These are phyloP conservation scores for Tripterygium wilfordii DNA, from an alignment of 177 flowering plant species.

Conservation along the genomic window DNA sequence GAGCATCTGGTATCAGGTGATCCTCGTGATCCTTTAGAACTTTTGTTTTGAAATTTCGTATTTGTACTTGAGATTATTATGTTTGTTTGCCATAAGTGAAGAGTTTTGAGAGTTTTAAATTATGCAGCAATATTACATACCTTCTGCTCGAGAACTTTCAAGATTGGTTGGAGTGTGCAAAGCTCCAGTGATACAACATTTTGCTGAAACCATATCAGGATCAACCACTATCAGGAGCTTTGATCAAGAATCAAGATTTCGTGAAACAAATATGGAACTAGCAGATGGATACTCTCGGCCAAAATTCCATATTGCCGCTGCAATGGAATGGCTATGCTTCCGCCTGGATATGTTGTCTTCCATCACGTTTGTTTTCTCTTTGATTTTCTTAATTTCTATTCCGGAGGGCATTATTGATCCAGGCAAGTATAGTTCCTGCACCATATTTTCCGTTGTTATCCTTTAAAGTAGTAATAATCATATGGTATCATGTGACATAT, in stretches of 20 bases:
- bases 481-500: too few relatives aligned
- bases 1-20: slow-evolving; percentile 77
- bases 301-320: slow-evolving; percentile 45
- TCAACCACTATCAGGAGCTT: slow-evolving; percentile 62
- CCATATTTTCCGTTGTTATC: not conserved
- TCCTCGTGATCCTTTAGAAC: not conserved
- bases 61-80: too few relatives aligned
- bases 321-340: slow-evolving; percentile 68
- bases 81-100: too few relatives aligned
- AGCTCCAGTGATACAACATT: slow-evolving; percentile 74
- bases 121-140: slow-evolving; percentile 60
- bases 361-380: slow-evolving; percentile 45
- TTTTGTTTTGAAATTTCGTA: not conserved
- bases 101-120: not conserved
- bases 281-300: slow-evolving; percentile 49
- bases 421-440: slow-evolving; percentile 28
- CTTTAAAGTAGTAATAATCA: too few relatives aligned
- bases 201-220: slow-evolving; percentile 69
- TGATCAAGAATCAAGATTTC: slow-evolving; percentile 53
- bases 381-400: slow-evolving; percentile 49
- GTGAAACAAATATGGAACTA: slow-evolving; percentile 37
- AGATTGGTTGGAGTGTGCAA: slow-evolving; percentile 50
- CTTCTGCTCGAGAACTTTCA: slow-evolving; percentile 65
- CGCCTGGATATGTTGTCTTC: slow-evolving; percentile 59
- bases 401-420: slow-evolving; percentile 57